These are phyloP conservation scores for Penicillium sp. DNA, from an alignment of 2,329 filamentous ascomycete species.

Conservation along the genomic window DNA sequence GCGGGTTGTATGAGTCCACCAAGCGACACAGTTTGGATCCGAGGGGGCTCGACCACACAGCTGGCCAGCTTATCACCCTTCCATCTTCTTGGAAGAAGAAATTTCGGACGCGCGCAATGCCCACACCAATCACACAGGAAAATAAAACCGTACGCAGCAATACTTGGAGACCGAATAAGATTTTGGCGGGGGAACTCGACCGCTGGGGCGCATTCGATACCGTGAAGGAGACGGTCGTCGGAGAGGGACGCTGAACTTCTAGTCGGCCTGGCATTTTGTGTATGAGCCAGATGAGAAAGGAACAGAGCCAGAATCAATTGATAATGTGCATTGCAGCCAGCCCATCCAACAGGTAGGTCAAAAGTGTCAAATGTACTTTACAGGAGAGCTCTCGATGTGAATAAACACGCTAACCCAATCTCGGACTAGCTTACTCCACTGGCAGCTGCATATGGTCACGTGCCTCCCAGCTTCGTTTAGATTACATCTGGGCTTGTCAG, in stretches of 20 bases:
- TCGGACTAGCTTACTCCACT: slow-evolving; percentile 3
- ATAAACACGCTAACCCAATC: slow-evolving; percentile 7
- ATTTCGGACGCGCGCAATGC: slow-evolving; percentile 28
- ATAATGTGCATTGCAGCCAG: slow-evolving; percentile 2
- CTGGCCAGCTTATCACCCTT: slow-evolving; percentile 23
- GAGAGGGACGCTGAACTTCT: slow-evolving; percentile 51
- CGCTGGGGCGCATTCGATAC: slow-evolving; percentile 66
- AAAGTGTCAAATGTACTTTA: background rate
- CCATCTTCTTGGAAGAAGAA: slow-evolving; percentile 23
- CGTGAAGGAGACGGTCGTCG: slow-evolving; percentile 84
- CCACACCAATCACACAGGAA: slow-evolving; percentile 32
- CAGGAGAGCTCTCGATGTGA: slow-evolving; percentile 12
- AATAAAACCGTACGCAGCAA: slow-evolving; percentile 40
- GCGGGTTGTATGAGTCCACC: slow-evolving; percentile 36
- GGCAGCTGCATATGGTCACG: slow-evolving; percentile 18
- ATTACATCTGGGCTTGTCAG: slow-evolving; percentile 14
- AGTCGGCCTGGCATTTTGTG: slow-evolving; percentile 52
- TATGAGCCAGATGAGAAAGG: background rate
- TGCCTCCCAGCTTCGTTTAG: slow-evolving; percentile 14
- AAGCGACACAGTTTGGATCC: slow-evolving; percentile 29
- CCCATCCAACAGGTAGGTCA: background rate
- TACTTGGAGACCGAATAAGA: slow-evolving; percentile 39
- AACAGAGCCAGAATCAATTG: background rate
- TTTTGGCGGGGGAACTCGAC: slow-evolving; percentile 39
- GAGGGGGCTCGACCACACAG: slow-evolving; percentile 28